Percentiles rank a stretch among this genome's conserved stretches.
These are phyloP conservation scores for Pseudopyricularia cyperi DNA, from an alignment of 2,329 filamentous ascomycete species.

Conservation along the genomic window DNA sequence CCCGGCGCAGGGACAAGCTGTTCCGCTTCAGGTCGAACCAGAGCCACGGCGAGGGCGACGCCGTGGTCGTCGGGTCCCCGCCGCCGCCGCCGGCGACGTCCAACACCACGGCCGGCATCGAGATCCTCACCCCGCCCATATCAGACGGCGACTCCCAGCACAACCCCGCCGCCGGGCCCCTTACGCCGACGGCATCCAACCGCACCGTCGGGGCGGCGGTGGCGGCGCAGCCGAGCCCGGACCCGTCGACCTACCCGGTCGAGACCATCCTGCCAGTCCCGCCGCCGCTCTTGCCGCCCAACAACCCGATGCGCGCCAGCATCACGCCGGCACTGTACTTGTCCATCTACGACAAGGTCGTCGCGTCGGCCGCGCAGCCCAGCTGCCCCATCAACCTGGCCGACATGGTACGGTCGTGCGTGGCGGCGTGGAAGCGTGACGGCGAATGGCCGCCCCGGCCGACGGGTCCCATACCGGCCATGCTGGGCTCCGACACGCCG, in stretches of 20 bases:
- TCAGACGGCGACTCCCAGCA: slow-evolving; percentile 21
- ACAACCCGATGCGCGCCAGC: slow-evolving; percentile 63
- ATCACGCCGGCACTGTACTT: slow-evolving; percentile 64
- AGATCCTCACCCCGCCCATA: slow-evolving; percentile 24
- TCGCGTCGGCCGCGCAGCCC: slow-evolving; percentile 66
- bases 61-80: slow-evolving; percentile 12
- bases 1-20: slow-evolving; percentile 37
- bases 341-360: slow-evolving; percentile 81
- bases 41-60: slow-evolving; percentile 1
- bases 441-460: slow-evolving; percentile 77
- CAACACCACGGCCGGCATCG: slow-evolving; percentile 10
- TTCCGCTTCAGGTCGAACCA: slow-evolving; percentile 26
- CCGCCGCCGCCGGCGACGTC: slow-evolving; percentile 12
- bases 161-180: slow-evolving; percentile 5
- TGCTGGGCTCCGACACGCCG: neutral
- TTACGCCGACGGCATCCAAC: slow-evolving; percentile 4
- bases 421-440: slow-evolving; percentile 83
- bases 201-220: slow-evolving; percentile 6
- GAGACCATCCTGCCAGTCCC: slow-evolving; percentile 59
- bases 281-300: slow-evolving; percentile 56
- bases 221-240: slow-evolving; percentile 18
- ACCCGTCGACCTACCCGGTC: slow-evolving; percentile 29
- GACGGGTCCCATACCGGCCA: neutral
- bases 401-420: slow-evolving; percentile 69
- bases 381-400: slow-evolving; percentile 77